Base-by-base conservation (phyloP, 768 basidiomycete species). In the Podaxis mareebaensis region DNA sequence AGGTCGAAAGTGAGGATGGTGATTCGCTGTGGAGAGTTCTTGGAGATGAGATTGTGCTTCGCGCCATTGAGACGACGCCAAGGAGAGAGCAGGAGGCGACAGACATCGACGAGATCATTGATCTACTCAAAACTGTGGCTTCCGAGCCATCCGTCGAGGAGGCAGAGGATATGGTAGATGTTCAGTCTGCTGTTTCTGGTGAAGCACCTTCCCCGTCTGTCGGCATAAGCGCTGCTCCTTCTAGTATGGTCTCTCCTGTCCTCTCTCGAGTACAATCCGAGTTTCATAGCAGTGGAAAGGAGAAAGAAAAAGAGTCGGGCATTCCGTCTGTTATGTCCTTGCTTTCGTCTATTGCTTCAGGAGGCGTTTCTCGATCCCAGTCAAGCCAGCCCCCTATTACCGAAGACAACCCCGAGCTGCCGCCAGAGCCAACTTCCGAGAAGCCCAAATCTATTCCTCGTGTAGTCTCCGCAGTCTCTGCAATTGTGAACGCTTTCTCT, bases 21-120 rank as follows among this genome's bases (percentile, higher is more conserved):
- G 79, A 80, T 51, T 71, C 70, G 15, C 69, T 82, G 63, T 90
- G 88, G 85, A 80, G 79, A 48, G 81, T 91, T 52, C 73, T 91
- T 3, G 89, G 85, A 3, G 87, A 92, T 64, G 90, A 91, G 73
- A 78, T 87, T 22, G 89, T 91, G 4, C 70, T 85, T 51, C 79
- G 84, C 55, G 78, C 76, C 38, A 79, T 79, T 10, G 86, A 86
- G 68, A 28, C 24, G 15, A 8, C 13, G 6, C 71, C 63, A 22
- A 70, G 72, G 33, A 67, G 69, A 13, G 63, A 52, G 48, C 30
- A 65, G 1, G 73, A 70, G 3, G 55, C 51, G n/a, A 64, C 56
- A 33, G 72, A 67, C 13, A 69, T 65, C 49, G 71, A 64, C 3
- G 67, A 64, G n/a, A 64, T 76, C 5, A 60, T 67, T 12, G 65